Evolutionary conservation across 192 early-diverging fungal species (phyloP), one percentile per base, ranked within the genome.

Genomic region (Rhizoclosmatium globosum): DNA sequence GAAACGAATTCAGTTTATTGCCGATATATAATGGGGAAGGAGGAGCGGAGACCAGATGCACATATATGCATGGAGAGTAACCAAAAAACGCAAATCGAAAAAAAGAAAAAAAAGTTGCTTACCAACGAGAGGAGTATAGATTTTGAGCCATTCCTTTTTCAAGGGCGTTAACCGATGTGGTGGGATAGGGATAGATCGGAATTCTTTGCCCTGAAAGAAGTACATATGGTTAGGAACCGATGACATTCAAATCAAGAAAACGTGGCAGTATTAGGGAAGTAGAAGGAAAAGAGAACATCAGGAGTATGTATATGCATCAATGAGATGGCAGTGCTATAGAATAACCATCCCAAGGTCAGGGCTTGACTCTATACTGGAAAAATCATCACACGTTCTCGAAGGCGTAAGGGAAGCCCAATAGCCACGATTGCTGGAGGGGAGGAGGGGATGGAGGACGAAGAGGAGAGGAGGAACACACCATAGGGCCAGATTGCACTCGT

Each of bases 101-200:
- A 62, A 62, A 39, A 39, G 60, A 62, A 62, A 62, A 62, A 62
- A 74, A 74, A 74, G 13, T 21, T 43, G 43, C 72, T 62, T 21
- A 74, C 72, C 72, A 3, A 98, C 97, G 39, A 99, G 89, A 21
- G 98, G 97, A 58, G 96, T 92, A 87, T 99, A 99, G 74, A 99
- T 92, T 82, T 98, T 94, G 65, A 97, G 76, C 98, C 98, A 99
- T 74, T 94, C 91, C 43, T 92, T 92, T 83, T 96, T 96, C 45
- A 99, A 82, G 23, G 97, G 98, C 11, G 94, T 90, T 69, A 98
- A 83, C 66, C 98, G 91, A 79, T 99, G 94, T 61, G 93, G 93
- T n/a, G 98, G 97, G 71, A 99, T 96, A 11, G 94, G 92, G 68
- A 99, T 91, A 79, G 91, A 93, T 71, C 96, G 95, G 64, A 87